Evolutionary conservation across 306 rosid species (phyloP), one percentile per base, ranked within the genome.

Genomic region (Hylodesmum podocarpum): DNA sequence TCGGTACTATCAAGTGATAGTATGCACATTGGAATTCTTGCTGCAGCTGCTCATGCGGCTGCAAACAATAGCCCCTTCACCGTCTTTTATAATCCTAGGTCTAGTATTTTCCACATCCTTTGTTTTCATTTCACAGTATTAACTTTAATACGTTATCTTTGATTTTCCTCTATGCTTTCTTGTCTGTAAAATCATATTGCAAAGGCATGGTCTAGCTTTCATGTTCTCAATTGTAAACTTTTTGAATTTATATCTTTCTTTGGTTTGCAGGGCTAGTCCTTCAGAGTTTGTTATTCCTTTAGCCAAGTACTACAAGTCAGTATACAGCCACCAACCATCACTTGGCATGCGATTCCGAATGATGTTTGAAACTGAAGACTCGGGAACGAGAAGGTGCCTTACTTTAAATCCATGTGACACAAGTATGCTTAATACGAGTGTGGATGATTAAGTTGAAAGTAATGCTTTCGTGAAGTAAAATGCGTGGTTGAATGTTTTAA

Each of bases 331-430:
- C 77, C 99, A 92, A 79, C 75, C 91, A 72, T 92, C 98, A 11
- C 90, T 90, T 43, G 99, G 99, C 70, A 95, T 95, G 99, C 96
- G 99, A 6, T 95, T 95, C 36, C 87, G 97, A 36, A 95, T 95
- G 99, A 92, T 95, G 94, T 92, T 95, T 50, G 99, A 95, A 80
- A 91, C 99, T 39, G 99, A 95, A 75, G 99, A 95, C 74, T 95
- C 99, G 0, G 98, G 98, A 84, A 92, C 97, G 63, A 88, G 98
- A 89, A 95, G 98, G 98, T 95, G 73, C 80, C 72, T 76, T 61
- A 76, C 62, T 77, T 84, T 46, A 21, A 57, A 68, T 69, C 55
- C 53, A 49, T 67, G 40, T 72, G 55, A 21, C 3, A 41, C 34
- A 67, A 40, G 41, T 5, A 19, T 57, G 21, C 43, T 36, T 22